Evolutionary conservation across 1,139 yeast genomes (phyloP), one percentile per base, ranked within the genome.

Genomic region (Pichia sp.): DNA sequence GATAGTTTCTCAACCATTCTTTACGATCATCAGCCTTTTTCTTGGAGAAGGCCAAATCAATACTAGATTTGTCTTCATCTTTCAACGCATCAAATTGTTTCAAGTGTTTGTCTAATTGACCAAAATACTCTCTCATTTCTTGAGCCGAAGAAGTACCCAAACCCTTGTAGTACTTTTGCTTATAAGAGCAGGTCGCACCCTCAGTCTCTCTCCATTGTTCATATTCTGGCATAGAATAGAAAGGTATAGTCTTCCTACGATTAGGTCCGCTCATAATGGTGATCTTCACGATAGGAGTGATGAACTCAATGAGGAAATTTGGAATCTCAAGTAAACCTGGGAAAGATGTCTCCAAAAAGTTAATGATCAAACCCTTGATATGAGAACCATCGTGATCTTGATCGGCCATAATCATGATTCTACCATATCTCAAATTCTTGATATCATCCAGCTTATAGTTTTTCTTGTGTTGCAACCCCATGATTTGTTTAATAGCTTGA

Each of bases 361-460:
- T 93, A 53, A 93, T 93, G 45, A 93, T 75, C 50, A 93, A 72
- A 46, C 99, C 99, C 59, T 93, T 93, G 56, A 93, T 93, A 66
- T 93, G 99, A 16, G 95, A 84, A 41, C 99, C 99, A 70, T 93
- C 99, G 53, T 88, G 96, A 84, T 93, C 99, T 63, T 93, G 99
- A 83, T 93, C 99, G 5, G 99, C 87, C 98, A 93, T 93, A 55
- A 93, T 87, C 97, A 93, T 91, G 34, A 93, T 74, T 58, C 87
- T 96, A 20, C 99, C 98, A 56, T 93, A 93, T 56, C 99, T 77
- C 45, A 93, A 66, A 10, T 80, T 77, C 40, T 73, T 74, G 9
- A 84, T 69, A 49, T 77, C 82, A 25, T 77, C 79, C 1, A 59
- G 47, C 14, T 60, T 63, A 57, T 93, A 93, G 28, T 67, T 70